phyloP scores from a whole-genome alignment of 2,329 filamentous ascomycete genomes.

The Didymella glomerata region DNA sequence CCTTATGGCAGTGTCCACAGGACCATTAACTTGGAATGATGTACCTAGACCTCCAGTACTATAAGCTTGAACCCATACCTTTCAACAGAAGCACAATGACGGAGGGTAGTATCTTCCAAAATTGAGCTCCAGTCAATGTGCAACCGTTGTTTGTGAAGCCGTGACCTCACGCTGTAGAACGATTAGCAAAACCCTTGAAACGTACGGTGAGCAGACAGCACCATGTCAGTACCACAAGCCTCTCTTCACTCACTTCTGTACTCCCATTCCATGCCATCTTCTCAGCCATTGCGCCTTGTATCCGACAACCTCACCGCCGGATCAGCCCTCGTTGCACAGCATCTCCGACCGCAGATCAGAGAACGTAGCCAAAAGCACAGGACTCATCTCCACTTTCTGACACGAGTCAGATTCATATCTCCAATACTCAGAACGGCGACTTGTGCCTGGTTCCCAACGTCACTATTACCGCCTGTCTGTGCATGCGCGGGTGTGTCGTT shows the following conservation, averaged over 20 bases:
- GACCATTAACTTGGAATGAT: no score
- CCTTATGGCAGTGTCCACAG: no score
- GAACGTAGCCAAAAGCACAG: constrained; percentile 8
- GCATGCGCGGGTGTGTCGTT: constrained; percentile 9
- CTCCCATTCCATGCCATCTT: constrained; percentile 13
- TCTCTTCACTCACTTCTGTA: constrained; percentile 7
- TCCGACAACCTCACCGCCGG: constrained; percentile 18
- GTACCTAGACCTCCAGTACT: no score
- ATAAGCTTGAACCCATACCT: background rate
- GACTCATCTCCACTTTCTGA: constrained; percentile 21
- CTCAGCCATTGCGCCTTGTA: constrained; percentile 12
- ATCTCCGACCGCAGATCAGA: background rate
- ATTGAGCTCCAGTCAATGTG: background rate
- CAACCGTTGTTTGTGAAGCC: background rate
- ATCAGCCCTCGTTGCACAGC: constrained; percentile 16
- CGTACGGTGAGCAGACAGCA: background rate
- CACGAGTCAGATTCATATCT: constrained; percentile 17
- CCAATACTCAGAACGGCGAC: constrained; percentile 17
- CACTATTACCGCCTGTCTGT: constrained; percentile 9
- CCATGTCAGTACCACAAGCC: background rate
- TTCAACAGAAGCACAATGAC: background rate
- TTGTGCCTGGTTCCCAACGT: constrained; percentile 1
- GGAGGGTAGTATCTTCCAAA: background rate
- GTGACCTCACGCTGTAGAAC: background rate
- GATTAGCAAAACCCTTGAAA: background rate